Evolutionary conservation across 768 basidiomycete genomes (phyloP), one percentile per base, ranked within the genome.

Genomic region (Lentinula aciculospora): DNA sequence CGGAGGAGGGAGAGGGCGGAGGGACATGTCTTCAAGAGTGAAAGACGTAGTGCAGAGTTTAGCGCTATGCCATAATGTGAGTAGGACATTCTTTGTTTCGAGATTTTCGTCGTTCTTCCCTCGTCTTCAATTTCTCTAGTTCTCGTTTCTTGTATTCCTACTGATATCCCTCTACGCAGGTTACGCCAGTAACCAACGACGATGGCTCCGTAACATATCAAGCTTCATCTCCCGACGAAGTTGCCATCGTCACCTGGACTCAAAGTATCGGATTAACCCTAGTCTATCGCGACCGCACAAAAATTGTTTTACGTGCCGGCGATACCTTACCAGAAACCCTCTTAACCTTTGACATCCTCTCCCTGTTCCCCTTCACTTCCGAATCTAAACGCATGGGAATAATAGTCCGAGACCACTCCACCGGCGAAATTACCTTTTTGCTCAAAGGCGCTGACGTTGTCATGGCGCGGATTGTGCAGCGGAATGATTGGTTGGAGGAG

Each of bases 301-400:
- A 80, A n/a, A 96, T 98, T 69, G 86, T 89, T 28, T 76, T 99
- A 6, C 21, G 54, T 21, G 36, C 51, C 19, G 51, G 21, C 1
- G 23, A 32, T 15, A 3, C 36, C 0, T 87, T 92, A 0, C 21
- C 37, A 39, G 47, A 39, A 23, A 53, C 17, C 8, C 34, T 53
- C 13, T 69, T 95, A 49, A 74, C 76, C 10, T 98, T 86, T 67
- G 93, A 94, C 56, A 84, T 99, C 51, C 86, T 98, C 56, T 89
- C 95, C 49, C 83, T 99, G 58, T 99, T 99, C 73, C 97, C 97
- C 0, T 98, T 99, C 75, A 98, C 96, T 0, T 97, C 94, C 12
- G 97, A 98, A 70, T 94, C 94, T 0, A 98, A 99, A 71, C 91
- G 97, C 28, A 99, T 98, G 97, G 95, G 97, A 31, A 98, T 98